Evolutionary conservation across 352 stramenopile species (phyloP).

Genomic region (Phytophthora sp.): DNA sequence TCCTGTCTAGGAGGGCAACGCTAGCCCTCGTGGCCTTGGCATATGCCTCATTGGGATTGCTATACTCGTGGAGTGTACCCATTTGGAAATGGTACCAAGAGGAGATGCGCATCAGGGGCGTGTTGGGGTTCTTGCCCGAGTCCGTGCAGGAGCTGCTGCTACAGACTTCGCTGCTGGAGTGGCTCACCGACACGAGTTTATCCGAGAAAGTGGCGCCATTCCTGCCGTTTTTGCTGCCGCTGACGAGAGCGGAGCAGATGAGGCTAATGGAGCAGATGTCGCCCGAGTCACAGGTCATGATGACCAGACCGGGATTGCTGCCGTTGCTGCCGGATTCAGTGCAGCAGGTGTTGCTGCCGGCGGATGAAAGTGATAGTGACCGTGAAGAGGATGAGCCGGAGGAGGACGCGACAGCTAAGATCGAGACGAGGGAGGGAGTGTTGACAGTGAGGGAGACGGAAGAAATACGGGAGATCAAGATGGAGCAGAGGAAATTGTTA

Average conservation of each 20-base stretch:
- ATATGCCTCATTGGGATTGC: constrained; percentile 66
- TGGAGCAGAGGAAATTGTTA: constrained; percentile 23
- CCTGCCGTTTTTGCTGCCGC: constrained; percentile 78
- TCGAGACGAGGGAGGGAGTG: neutral
- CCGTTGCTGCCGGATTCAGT: constrained; percentile 63
- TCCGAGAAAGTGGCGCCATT: constrained; percentile 73
- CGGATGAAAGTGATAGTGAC: constrained; percentile 25
- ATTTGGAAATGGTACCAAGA: constrained; percentile 82
- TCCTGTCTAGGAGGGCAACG: constrained; percentile 75
- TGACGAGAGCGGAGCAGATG: constrained; percentile 72
- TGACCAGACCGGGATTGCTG: constrained; percentile 75
- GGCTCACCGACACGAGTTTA: constrained; percentile 80
- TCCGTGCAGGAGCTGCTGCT: constrained; percentile 69
- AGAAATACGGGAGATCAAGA: constrained; percentile 1
- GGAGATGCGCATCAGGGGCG: constrained; percentile 54
- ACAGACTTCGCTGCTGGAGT: constrained; percentile 79
- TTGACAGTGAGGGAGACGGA: constrained; percentile 14
- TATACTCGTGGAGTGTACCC: constrained; percentile 84
- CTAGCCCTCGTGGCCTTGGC: constrained; percentile 67
- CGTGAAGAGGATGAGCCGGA: constrained; percentile 3
- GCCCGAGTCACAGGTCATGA: constrained; percentile 66
- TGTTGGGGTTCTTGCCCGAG: constrained; percentile 68
- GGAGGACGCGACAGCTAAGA: too few species aligned
- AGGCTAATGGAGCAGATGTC: constrained; percentile 74
- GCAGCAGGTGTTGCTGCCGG: constrained; percentile 63